Evolutionary conservation across 331 rosid species (phyloP).

Genomic region (Erythrophleum ivorense): DNA sequence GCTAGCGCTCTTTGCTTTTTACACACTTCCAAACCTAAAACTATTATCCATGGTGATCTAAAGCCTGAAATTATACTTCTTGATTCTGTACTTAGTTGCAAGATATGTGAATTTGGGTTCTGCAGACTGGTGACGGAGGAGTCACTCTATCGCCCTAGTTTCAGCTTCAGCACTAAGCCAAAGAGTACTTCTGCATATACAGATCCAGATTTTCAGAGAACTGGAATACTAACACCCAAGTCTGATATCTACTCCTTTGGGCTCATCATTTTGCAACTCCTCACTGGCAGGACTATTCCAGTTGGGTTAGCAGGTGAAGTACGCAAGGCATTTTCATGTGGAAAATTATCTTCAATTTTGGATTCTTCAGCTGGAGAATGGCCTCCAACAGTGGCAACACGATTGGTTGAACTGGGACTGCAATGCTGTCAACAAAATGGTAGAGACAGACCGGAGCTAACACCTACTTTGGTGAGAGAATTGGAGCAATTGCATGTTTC

Average conservation of each 20-base stretch:
- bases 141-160: constrained; percentile 63
- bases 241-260: constrained; percentile 90
- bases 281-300: constrained; percentile 67
- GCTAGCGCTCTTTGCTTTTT: constrained; percentile 89
- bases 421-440: constrained; percentile 74
- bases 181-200: constrained; percentile 71
- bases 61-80: constrained; percentile 71
- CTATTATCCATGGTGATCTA: constrained; percentile 80
- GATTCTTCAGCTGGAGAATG: constrained; percentile 89
- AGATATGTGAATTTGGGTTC: constrained; percentile 83
- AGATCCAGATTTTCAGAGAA: constrained; percentile 83
- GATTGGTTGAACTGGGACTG: constrained; percentile 74
- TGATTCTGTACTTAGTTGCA: constrained; percentile 74
- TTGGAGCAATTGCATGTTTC: constrained; percentile 70
- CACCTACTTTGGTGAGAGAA: constrained; percentile 84
- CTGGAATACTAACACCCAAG: constrained; percentile 72
- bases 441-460: constrained; percentile 76
- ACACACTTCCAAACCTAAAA: constrained; percentile 82
- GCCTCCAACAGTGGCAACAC: constrained; percentile 61
- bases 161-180: constrained; percentile 61
- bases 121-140: constrained; percentile 78
- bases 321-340: constrained; percentile 63
- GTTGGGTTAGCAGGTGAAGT: constrained; percentile 64
- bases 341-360: constrained; percentile 59
- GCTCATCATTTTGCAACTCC: constrained; percentile 79